These are phyloP conservation scores for Nemania sp. DNA, from an alignment of 2,329 filamentous ascomycete genomes.

Conservation along the genomic window DNA sequence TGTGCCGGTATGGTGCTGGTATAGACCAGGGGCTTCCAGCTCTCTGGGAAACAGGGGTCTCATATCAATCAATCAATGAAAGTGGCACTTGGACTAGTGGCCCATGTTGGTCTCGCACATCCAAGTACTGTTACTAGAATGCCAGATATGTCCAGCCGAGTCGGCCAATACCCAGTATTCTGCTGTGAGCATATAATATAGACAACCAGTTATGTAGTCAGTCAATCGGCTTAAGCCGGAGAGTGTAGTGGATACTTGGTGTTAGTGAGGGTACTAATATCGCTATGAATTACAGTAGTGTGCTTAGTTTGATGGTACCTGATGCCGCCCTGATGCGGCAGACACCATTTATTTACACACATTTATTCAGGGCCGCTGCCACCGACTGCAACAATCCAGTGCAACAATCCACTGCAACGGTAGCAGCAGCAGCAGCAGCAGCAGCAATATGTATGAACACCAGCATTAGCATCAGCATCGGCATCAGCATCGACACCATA, in stretches of 20 bases:
- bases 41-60: slow-evolving; percentile 24
- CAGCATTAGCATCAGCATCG: too few relatives aligned
- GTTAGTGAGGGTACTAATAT: background rate
- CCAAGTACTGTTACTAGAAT: too few relatives aligned
- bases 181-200: too few relatives aligned
- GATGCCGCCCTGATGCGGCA: too few relatives aligned
- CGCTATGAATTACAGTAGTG: background rate
- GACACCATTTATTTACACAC: background rate
- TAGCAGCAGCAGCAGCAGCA: background rate
- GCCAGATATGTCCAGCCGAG: slow-evolving; percentile 1
- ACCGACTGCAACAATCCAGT: slow-evolving; percentile 3
- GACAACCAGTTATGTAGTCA: background rate
- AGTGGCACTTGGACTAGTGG: background rate
- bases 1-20: too few relatives aligned
- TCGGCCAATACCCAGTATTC: background rate
- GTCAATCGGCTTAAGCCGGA: slow-evolving; percentile 6
- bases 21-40: slow-evolving; percentile 24
- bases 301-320: background rate
- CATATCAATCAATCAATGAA: background rate
- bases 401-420: background rate
- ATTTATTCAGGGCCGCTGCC: slow-evolving; percentile 14
- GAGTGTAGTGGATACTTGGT: background rate
- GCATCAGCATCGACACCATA: too few relatives aligned
- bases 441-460: too few relatives aligned
- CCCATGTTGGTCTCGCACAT: background rate